A percentile compares a stretch with the other conserved stretches of the same genome.
phyloP scores from a whole-genome alignment of 192 early-diverging fungal genomes.

The Mortierella hygrophila region DNA sequence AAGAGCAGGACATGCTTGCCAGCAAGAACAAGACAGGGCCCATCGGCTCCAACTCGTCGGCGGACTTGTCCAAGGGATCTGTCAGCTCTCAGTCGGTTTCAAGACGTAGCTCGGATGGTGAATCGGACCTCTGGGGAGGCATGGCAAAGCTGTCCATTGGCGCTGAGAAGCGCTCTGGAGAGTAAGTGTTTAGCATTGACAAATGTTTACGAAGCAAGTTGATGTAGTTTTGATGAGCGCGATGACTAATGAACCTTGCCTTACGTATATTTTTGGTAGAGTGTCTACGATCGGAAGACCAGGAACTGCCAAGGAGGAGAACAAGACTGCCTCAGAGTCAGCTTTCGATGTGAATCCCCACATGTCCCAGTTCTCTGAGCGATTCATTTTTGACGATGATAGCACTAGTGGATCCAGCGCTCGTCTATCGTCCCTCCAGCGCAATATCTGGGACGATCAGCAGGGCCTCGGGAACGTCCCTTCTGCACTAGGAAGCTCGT shows the following conservation, averaged over 20 bases:
- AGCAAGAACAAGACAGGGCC: constrained; percentile 37
- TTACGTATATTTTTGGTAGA: background rate
- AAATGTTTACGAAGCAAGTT: background rate
- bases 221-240: background rate
- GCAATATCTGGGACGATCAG: constrained; percentile 48
- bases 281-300: constrained; percentile 45
- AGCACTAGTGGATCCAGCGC: constrained; percentile 7
- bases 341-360: constrained; percentile 45
- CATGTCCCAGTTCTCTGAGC: constrained; percentile 59
- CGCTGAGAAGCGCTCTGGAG: constrained; percentile 45
- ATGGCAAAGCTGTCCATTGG: constrained; percentile 56
- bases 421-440: constrained; percentile 31
- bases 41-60: constrained; percentile 12
- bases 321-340: constrained; percentile 37
- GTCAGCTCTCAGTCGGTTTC: constrained; percentile 68
- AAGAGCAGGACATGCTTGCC: constrained; percentile 60
- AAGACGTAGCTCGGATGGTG: constrained; percentile 79
- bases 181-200: constrained; percentile 39
- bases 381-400: constrained; percentile 63
- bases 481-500: constrained; percentile 40
- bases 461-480: constrained; percentile 35
- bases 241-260: background rate
- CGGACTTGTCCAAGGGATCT: constrained; percentile 19
- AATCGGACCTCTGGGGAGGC: constrained; percentile 45
- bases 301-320: constrained; percentile 29